These are phyloP conservation scores for Phytophthora fragariae DNA, from an alignment of 352 stramenopile genomes.

Conservation along the genomic window DNA sequence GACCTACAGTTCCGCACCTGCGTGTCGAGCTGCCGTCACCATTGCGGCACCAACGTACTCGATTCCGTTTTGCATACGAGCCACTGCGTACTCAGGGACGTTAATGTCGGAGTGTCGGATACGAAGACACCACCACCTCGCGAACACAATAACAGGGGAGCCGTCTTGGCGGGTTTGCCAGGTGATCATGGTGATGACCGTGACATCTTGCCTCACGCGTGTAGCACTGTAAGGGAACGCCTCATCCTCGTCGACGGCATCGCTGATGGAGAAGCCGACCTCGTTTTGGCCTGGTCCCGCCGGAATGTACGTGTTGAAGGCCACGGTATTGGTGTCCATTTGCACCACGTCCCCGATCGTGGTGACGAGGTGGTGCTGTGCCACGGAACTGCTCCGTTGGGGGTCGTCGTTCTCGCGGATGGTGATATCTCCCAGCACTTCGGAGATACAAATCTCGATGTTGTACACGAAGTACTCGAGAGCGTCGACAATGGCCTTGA, in stretches of 20 bases:
- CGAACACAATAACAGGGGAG: constrained; percentile 24
- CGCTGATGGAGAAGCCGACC: constrained; percentile 38
- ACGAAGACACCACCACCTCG: constrained; percentile 35
- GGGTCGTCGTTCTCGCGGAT: constrained; percentile 59
- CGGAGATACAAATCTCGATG: constrained; percentile 58
- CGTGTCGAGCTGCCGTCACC: constrained; percentile 20
- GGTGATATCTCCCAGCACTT: constrained; percentile 51
- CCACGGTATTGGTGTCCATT: constrained; percentile 51
- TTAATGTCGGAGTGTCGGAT: constrained; percentile 25
- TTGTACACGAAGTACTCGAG: constrained; percentile 53
- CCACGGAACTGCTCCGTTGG: constrained; percentile 26
- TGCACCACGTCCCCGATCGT: constrained; percentile 33
- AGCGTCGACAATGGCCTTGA: constrained; percentile 51
- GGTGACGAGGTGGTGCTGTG: constrained; percentile 48
- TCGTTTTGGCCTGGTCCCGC: constrained; percentile 21
- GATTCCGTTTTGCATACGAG: constrained; percentile 29
- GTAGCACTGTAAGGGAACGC: constrained; percentile 42
- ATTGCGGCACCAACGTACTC: constrained; percentile 32
- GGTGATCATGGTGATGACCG: constrained; percentile 25
- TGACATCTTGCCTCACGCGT: constrained; percentile 43
- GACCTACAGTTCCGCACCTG: not conserved
- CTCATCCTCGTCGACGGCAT: constrained; percentile 54
- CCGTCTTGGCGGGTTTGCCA: constrained; percentile 16
- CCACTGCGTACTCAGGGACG: constrained; percentile 18
- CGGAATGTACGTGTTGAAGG: constrained; percentile 41